Evolutionary conservation across 768 basidiomycete genomes (phyloP).

Genomic region (Collybia sp.): DNA sequence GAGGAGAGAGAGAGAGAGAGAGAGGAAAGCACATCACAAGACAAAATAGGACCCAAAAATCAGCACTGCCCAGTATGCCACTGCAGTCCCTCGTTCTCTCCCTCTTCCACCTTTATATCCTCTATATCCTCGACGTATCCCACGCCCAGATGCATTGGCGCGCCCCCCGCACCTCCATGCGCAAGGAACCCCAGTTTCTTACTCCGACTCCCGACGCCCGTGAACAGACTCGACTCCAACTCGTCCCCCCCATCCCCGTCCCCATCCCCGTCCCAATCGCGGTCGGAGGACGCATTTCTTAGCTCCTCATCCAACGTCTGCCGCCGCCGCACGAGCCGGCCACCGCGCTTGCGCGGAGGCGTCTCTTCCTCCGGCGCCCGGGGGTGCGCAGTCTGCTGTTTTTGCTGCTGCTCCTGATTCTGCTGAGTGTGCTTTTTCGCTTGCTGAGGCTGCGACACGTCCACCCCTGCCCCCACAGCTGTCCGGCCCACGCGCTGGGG

Average conservation of each 20-base stretch:
- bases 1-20: neutral
- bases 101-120: slow-evolving; percentile 20
- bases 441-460: neutral
- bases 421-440: neutral
- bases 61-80: too few relatives aligned
- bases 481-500: neutral
- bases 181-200: slow-evolving; percentile 61
- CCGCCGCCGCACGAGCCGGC: slow-evolving; percentile 14
- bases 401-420: neutral
- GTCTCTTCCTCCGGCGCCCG: slow-evolving; percentile 1
- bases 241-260: slow-evolving; percentile 33
- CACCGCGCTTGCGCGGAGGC: slow-evolving; percentile 4
- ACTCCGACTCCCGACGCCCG: slow-evolving; percentile 51
- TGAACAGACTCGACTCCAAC: slow-evolving; percentile 45
- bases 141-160: slow-evolving; percentile 65
- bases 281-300: slow-evolving; percentile 28
- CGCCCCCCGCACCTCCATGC: slow-evolving; percentile 70
- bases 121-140: slow-evolving; percentile 40
- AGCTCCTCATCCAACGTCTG: slow-evolving; percentile 69
- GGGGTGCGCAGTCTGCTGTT: neutral
- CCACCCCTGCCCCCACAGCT: neutral
- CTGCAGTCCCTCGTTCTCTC: slow-evolving; percentile 25
- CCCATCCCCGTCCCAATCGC: slow-evolving; percentile 16
- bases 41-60: neutral
- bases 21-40: neutral